A percentile compares a stretch with the other conserved stretches of the same genome.
phyloP scores from a whole-genome alignment of 257 asterid species.

The Solanum virginianum region DNA sequence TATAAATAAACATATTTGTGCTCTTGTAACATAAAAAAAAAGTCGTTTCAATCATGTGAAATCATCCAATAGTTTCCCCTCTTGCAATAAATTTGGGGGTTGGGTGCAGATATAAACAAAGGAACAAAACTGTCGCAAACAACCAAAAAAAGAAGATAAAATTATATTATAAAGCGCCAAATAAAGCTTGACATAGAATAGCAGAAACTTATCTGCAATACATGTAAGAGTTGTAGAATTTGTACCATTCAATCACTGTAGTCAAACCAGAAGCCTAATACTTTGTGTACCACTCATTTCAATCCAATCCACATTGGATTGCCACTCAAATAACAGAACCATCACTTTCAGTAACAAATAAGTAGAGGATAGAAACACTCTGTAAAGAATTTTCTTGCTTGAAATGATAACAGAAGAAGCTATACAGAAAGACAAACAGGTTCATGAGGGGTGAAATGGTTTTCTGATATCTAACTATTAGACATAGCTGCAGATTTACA shows the following conservation, averaged over 20 bases:
- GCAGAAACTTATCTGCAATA: neutral
- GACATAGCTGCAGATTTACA: slow-evolving; percentile 56
- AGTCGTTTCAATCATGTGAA: neutral
- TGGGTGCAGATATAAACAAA: neutral
- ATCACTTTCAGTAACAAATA: neutral
- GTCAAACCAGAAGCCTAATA: neutral
- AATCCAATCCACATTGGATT: neutral
- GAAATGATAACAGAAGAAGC: slow-evolving; percentile 20
- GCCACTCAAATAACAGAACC: neutral
- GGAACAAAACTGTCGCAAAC: neutral
- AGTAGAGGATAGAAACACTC: neutral
- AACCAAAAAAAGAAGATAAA: neutral
- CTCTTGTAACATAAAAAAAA: no score
- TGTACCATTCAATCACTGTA: neutral
- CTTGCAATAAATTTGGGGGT: neutral
- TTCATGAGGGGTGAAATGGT: neutral
- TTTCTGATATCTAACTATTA: neutral
- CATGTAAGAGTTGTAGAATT: neutral
- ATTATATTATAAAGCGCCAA: neutral
- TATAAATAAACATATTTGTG: no score
- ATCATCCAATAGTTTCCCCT: neutral
- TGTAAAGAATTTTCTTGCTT: slow-evolving; percentile 22
- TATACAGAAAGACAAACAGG: slow-evolving; percentile 17
- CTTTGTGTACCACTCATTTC: neutral
- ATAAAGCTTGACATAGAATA: neutral